Conservation (phyloP, 2,329 filamentous ascomycete species). For the Colletotrichum coccodes region DNA sequence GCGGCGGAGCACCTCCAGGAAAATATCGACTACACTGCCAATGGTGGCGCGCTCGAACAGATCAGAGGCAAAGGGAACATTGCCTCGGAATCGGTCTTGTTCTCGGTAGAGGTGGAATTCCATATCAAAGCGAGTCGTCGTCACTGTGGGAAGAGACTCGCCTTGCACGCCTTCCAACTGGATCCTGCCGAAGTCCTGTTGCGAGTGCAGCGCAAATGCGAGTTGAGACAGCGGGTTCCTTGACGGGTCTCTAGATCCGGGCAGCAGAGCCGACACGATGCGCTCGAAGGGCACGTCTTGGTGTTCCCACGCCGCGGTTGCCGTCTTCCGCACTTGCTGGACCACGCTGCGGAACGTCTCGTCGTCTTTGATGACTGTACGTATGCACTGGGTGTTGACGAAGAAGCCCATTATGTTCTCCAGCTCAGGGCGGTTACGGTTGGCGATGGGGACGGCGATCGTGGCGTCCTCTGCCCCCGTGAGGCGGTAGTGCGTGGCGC, state of each 20-base stretch:
- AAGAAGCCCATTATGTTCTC: constrained; percentile 2
- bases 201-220: not conserved
- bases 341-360: not conserved
- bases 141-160: not conserved
- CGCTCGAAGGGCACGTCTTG: constrained; percentile 3
- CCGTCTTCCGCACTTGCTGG: not conserved
- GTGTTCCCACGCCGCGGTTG: not conserved
- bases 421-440: not conserved
- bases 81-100: not conserved
- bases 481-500: not conserved
- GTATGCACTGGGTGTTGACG: constrained; percentile 2
- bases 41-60: not conserved
- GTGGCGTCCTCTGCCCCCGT: constrained; percentile 1
- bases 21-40: not conserved
- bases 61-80: not conserved
- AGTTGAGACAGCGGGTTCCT: constrained; percentile 1
- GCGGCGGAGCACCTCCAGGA: not conserved
- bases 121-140: not conserved
- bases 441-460: not conserved
- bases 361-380: not conserved
- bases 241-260: not conserved
- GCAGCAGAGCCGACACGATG: not conserved
- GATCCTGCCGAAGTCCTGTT: not conserved
- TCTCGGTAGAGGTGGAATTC: constrained; percentile 3
- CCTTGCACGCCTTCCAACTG: not conserved